Conservation (phyloP, 2,329 filamentous ascomycete species). For the Diatrype stigma region DNA sequence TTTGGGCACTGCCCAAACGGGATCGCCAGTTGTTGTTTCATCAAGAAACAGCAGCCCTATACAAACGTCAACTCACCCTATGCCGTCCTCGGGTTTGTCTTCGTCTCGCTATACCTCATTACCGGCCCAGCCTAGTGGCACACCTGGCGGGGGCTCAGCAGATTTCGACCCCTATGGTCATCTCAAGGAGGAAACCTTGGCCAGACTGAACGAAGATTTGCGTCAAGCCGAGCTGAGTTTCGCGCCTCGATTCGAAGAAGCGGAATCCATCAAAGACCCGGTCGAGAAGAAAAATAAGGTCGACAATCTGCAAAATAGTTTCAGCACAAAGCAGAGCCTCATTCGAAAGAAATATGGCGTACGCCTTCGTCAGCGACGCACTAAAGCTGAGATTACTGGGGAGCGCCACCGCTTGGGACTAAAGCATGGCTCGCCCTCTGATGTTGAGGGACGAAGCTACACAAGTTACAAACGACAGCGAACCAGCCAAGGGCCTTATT, state of each 20-base stretch:
- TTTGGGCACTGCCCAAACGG: slow-evolving; percentile 5
- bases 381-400: slow-evolving; percentile 41
- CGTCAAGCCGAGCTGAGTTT: slow-evolving; percentile 34
- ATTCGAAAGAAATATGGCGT: slow-evolving; percentile 57
- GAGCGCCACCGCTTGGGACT: slow-evolving; percentile 38
- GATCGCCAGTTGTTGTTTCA: slow-evolving; percentile 8
- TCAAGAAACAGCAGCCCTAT: slow-evolving; percentile 9
- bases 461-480: slow-evolving; percentile 24
- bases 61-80: no score
- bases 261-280: slow-evolving; percentile 33
- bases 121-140: slow-evolving; percentile 3
- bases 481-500: slow-evolving; percentile 12
- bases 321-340: slow-evolving; percentile 52
- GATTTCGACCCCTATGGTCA: slow-evolving; percentile 41
- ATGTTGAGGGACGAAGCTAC: slow-evolving; percentile 11
- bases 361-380: slow-evolving; percentile 45
- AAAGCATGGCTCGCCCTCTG: slow-evolving; percentile 14
- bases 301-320: slow-evolving; percentile 45
- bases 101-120: slow-evolving; percentile 7
- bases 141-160: slow-evolving; percentile 5
- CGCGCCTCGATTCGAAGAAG: slow-evolving; percentile 38
- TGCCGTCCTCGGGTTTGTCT: slow-evolving; percentile 1
- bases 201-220: slow-evolving; percentile 33
- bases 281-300: slow-evolving; percentile 28
- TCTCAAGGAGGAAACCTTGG: slow-evolving; percentile 29